These are phyloP conservation scores for Aspergillus brunneoviolaceus DNA, from an alignment of 2,329 filamentous ascomycete species.

Conservation along the genomic window DNA sequence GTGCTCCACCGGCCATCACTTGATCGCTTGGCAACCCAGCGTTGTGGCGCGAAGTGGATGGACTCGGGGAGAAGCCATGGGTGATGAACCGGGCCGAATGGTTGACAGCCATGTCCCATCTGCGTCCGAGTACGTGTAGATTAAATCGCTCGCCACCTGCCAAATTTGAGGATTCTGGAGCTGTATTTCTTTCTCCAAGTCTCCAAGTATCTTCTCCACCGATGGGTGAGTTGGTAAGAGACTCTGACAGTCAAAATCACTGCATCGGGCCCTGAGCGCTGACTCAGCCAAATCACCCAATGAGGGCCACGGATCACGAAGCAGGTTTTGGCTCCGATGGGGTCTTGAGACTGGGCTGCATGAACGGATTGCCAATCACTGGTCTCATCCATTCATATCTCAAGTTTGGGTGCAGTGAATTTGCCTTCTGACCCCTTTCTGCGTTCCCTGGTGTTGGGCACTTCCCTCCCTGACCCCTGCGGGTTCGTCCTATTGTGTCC, in stretches of 20 bases:
- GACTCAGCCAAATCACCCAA: neutral
- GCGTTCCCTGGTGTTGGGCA: neutral
- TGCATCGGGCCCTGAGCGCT: neutral
- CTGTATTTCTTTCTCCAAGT: neutral
- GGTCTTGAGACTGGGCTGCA: neutral
- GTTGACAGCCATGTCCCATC: neutral
- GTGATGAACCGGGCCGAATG: neutral
- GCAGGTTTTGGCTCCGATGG: too few species aligned
- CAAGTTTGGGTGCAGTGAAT: neutral
- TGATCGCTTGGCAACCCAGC: neutral
- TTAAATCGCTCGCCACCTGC: constrained; percentile 1
- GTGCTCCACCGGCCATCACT: neutral
- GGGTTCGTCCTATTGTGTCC: too few species aligned
- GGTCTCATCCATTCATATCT: neutral
- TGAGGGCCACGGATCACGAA: neutral
- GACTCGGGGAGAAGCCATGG: neutral
- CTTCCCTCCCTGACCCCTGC: neutral
- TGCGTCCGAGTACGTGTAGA: neutral
- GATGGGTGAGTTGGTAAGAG: neutral
- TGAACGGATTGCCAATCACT: neutral
- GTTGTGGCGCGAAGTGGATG: neutral
- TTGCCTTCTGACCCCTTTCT: neutral
- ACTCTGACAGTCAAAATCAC: neutral
- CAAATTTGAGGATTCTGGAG: neutral
- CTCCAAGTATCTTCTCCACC: neutral